Base-by-base conservation (phyloP, 371 early-diverging fungal genomes). In the Mucor velutinosus region DNA sequence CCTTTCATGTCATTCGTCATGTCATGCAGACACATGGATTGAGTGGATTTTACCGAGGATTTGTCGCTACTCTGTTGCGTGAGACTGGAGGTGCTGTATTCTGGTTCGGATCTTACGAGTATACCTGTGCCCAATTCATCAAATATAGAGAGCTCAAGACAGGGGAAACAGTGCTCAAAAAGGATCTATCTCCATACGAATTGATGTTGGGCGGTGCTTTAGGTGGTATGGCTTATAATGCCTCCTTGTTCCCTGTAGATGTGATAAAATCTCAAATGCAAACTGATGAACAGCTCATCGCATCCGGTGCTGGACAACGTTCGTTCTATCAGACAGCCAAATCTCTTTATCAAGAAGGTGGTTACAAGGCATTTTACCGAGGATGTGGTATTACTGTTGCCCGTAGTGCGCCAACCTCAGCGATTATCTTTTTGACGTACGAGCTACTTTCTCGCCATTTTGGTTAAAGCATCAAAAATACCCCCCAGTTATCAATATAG, bases 21-120 rank as follows among this genome's bases (percentile, higher is more conserved):
- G 89, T 91, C n/a, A 63, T 92, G 53, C 74, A 78, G 70, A 78
- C 87, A 7, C 79, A 95, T 63, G 97, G 97, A 1, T 27, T 94
- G 8, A 61, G 72, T 1, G 97, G 96, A 0, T 87, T 97, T 57
- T 98, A 96, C 75, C 88, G 89, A 66, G 99, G 99, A 1, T 94
- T 94, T 71, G 66, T 92, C 7, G 95, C 94, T 0, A 98, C 98
- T 0, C 78, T 96, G 37, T 78, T 96, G 27, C 87, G 97, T 45
- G 99, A 97, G 74, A 79, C 90, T 4, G 89, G 93, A n/a, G 99
- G 99, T 45, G 96, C 96, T 23, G 95, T 91, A 0, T 94, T 92
- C 15, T 98, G 98, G 97, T 98, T 98, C 74, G 97, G 98, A 65
- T 84, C 92, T 7, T 98, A 98, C 70, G 97, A 98, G 77, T 78